Evolutionary conservation across 179 eudicot species (phyloP).

Genomic region (Dionaea muscipula): DNA sequence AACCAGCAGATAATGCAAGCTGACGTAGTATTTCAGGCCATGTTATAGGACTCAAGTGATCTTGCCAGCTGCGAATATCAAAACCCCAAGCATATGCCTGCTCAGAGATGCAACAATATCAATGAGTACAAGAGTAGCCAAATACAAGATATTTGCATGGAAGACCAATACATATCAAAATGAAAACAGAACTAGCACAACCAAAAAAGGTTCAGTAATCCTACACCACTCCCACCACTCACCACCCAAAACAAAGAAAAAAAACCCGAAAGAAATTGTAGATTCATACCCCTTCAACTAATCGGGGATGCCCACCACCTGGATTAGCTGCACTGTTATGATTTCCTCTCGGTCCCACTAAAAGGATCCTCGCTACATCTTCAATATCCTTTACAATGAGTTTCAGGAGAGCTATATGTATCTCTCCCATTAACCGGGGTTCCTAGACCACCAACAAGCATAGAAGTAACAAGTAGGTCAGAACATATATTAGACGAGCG

Average conservation of each 20-base stretch:
- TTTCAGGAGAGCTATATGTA: conserved; percentile 66
- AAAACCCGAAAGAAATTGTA: too few species aligned
- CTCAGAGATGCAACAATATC: background rate
- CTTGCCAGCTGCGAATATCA: conserved; percentile 73
- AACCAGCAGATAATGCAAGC: conserved; percentile 72
- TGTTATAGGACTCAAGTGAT: conserved; percentile 56
- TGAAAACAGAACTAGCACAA: too few species aligned
- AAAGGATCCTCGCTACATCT: conserved; percentile 78
- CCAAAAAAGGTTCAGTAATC: too few species aligned
- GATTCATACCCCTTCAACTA: conserved; percentile 78
- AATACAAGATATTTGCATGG: too few species aligned
- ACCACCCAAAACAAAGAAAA: too few species aligned
- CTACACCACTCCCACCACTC: too few species aligned
- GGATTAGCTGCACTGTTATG: conserved; percentile 50
- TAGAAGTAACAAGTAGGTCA: too few species aligned
- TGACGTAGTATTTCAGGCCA: conserved; percentile 88
- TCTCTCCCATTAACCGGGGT: conserved; percentile 66
- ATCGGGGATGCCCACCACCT: conserved; percentile 79
- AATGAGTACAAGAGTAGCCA: background rate
- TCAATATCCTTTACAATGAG: conserved; percentile 71
- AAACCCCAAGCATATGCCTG: conserved; percentile 85
- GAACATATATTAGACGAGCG: too few species aligned
- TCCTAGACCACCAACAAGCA: conserved; percentile 39
- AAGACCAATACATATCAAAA: background rate
- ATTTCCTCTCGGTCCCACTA: conserved; percentile 41